phyloP scores from a whole-genome alignment of 2,329 filamentous ascomycete genomes.

The Ophiocordyceps polyrhachis-furcata region DNA sequence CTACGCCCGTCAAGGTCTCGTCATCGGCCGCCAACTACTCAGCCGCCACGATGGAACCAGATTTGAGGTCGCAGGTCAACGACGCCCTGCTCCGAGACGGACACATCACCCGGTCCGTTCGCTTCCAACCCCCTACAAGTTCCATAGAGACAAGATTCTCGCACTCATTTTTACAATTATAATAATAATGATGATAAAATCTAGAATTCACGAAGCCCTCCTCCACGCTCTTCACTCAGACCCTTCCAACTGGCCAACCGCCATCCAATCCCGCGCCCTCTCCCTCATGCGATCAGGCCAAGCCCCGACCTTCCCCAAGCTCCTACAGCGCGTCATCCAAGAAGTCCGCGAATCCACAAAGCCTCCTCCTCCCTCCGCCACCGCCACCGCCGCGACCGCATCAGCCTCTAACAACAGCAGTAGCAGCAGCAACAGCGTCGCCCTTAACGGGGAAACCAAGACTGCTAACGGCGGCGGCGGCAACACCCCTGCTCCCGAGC shows the following conservation, averaged over 20 bases:
- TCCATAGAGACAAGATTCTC: too few relatives aligned
- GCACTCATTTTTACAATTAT: too few relatives aligned
- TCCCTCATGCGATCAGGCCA: slow-evolving; percentile 41
- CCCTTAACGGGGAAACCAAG: slow-evolving; percentile 13
- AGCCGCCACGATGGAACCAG: slow-evolving; percentile 39
- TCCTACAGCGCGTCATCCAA: slow-evolving; percentile 40
- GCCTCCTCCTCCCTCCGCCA: slow-evolving; percentile 10
- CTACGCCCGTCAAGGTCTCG: slow-evolving; percentile 42
- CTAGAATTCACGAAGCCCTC: slow-evolving; percentile 47
- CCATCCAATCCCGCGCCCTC: slow-evolving; percentile 40
- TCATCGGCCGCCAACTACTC: slow-evolving; percentile 40
- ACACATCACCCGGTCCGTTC: slow-evolving; percentile 37
- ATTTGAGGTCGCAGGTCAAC: slow-evolving; percentile 45
- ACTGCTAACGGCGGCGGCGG: slow-evolving; percentile 10
- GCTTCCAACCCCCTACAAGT: too few relatives aligned
- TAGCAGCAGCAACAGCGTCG: slow-evolving; percentile 13
- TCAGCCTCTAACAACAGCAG: slow-evolving; percentile 11
- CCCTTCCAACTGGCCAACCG: slow-evolving; percentile 42
- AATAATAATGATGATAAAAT: too few relatives aligned
- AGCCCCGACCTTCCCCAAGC: slow-evolving; percentile 38
- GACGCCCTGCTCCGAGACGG: slow-evolving; percentile 37
- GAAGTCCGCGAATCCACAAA: slow-evolving; percentile 33
- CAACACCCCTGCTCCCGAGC: not conserved
- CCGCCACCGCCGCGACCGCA: slow-evolving; percentile 6
- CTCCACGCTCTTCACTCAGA: slow-evolving; percentile 42